Evolutionary conservation across 1,284 basidiomycete species (phyloP), one percentile per base, ranked within the genome.

Genomic region (Phellopilus nigrolimitatus): DNA sequence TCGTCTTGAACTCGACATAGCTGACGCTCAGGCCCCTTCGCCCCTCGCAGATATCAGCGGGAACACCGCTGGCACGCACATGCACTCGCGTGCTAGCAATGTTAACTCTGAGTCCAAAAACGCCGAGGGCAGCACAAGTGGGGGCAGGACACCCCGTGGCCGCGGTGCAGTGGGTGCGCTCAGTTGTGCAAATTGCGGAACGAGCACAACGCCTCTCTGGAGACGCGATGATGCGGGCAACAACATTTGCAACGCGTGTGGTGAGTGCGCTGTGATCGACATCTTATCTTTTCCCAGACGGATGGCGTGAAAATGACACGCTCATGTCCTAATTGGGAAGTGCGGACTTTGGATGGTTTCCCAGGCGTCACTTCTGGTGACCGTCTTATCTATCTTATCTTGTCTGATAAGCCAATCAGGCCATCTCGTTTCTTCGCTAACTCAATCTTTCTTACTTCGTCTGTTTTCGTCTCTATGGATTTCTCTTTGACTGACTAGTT

Each of bases 181-280:
- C 62, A 84, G 84, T 64, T 97, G 93, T 69, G 82, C 88, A 37
- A 93, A 94, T 67, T 97, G 93, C 68, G 88, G 89, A 15, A 95
- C 93, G 37, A 92, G 88, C 66, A 95, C 94, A 38, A 97, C 93
- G 1, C 93, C 93, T 10, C 72, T 97, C 4, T 97, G 93, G 93
- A 74, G 93, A 62, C 75, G 93, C 61, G 94, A 97, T 63, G 93
- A 95, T 64, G 88, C 92, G 55, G 93, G 93, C 46, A 89, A 94
- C 71, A 92, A 90, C 66, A 90, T 89, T 53, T 91, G 88, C 67
- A 95, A 95, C 69, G 92, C 91, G 50, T 95, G 91, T 71, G 91
- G 91, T 93, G 70, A 71, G 91, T 85, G 34, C 52, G 37, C 52
- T 43, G 58, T 50, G 10, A 37, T 55, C 49, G 45, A 43, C 13